These are phyloP conservation scores for Suhomyces sp. DNA, from an alignment of 805 yeast genomes.

Conservation along the genomic window DNA sequence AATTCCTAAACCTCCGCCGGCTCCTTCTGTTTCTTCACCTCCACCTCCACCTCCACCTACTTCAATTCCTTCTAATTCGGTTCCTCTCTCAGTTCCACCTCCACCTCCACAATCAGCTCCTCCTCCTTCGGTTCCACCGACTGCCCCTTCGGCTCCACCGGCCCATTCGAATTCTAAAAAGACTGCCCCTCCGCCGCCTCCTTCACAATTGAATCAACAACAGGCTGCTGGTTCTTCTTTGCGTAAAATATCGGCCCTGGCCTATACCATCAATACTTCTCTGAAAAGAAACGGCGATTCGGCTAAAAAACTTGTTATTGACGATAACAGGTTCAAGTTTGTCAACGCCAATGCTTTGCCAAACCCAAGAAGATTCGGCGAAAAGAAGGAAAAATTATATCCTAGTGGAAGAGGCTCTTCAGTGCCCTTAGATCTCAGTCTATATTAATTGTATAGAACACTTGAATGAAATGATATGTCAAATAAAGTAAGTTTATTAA, in stretches of 20 bases:
- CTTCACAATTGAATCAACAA: constrained; percentile 37
- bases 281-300: constrained; percentile 17
- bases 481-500: no score
- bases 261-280: constrained; percentile 56
- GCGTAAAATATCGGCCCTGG: constrained; percentile 61
- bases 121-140: constrained; percentile 11
- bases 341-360: constrained; percentile 69
- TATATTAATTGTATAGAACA: not conserved
- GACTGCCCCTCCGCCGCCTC: constrained; percentile 26
- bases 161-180: constrained; percentile 11
- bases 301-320: constrained; percentile 46
- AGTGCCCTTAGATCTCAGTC: constrained; percentile 68
- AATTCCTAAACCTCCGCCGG: constrained; percentile 19
- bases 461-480: not conserved
- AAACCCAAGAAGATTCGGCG: constrained; percentile 77
- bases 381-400: constrained; percentile 61
- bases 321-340: constrained; percentile 70
- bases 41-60: constrained; percentile 21
- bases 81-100: no score
- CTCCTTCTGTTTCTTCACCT: constrained; percentile 9
- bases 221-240: constrained; percentile 49
- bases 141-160: not conserved
- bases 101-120: constrained; percentile 18
- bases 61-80: not conserved
- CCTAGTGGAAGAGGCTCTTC: constrained; percentile 96